Percentiles rank a stretch among this genome's conserved stretches.
Conservation (phyloP, 2,329 filamentous ascomycete species). For the Anthostomella pinea region DNA sequence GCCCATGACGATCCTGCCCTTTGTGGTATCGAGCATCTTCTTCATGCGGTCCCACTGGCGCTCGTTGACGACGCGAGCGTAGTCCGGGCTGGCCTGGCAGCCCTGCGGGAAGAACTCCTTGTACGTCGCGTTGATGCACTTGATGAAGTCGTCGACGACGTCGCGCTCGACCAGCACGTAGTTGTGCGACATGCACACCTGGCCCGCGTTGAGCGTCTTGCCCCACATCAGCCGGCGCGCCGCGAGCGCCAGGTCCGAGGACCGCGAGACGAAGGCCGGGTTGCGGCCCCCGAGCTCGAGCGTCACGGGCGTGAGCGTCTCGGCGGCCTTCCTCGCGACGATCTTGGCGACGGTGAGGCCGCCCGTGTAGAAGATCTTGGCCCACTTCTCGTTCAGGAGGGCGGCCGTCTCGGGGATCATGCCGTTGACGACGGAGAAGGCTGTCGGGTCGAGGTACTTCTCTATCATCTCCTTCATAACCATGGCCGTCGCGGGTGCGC, state of each 20-base stretch:
- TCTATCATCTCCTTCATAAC: constrained; percentile 77
- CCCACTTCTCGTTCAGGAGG: constrained; percentile 85
- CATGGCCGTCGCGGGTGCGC: constrained; percentile 70
- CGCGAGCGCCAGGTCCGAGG: constrained; percentile 75
- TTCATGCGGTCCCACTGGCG: constrained; percentile 79
- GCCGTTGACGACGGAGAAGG: constrained; percentile 79
- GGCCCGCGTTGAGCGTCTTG: constrained; percentile 82
- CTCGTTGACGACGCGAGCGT: constrained; percentile 75
- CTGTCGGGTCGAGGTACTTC: constrained; percentile 70
- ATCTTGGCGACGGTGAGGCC: constrained; percentile 76
- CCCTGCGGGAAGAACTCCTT: constrained; percentile 83
- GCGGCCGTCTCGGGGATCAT: constrained; percentile 75
- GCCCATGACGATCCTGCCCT: constrained; percentile 83
- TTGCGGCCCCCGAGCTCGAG: constrained; percentile 91
- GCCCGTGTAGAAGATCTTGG: constrained; percentile 98
- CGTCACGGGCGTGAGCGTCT: constrained; percentile 80
- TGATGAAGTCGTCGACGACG: constrained; percentile 68
- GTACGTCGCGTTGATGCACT: constrained; percentile 68
- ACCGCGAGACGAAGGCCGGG: constrained; percentile 85
- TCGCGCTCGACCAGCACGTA: constrained; percentile 81
- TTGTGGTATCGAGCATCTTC: constrained; percentile 81
- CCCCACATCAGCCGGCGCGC: constrained; percentile 85
- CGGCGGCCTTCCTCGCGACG: constrained; percentile 83
- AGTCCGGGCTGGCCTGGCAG: constrained; percentile 73
- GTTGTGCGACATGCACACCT: constrained; percentile 91